Percentiles rank a stretch among this genome's conserved stretches.
These are phyloP conservation scores for Parathielavia appendiculata DNA, from an alignment of 495 filamentous ascomycete species.

Conservation along the genomic window DNA sequence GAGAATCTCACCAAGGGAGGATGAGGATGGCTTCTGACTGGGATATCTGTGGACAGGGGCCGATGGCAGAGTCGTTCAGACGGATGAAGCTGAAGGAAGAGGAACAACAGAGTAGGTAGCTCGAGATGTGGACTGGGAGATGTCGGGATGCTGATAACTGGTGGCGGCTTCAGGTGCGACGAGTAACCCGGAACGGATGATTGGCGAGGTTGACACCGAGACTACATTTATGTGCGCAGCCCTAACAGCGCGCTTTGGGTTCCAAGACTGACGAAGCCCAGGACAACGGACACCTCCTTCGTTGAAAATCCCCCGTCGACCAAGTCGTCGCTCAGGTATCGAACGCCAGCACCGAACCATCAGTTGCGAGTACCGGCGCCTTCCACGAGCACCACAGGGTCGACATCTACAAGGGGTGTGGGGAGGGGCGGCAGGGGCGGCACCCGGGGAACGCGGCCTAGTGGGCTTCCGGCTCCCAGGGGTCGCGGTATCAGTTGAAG, in stretches of 20 bases:
- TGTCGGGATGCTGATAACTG: slow-evolving; percentile 24
- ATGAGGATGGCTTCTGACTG: background rate
- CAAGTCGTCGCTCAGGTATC: slow-evolving; percentile 61
- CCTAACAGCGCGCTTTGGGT: background rate
- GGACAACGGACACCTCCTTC: slow-evolving; percentile 93
- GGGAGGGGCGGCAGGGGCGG: slow-evolving; percentile 33
- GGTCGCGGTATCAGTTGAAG: slow-evolving; percentile 36
- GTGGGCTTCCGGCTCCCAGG: slow-evolving; percentile 44
- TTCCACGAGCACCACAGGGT: slow-evolving; percentile 34
- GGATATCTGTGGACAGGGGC: slow-evolving; percentile 31
- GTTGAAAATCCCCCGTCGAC: slow-evolving; percentile 79
- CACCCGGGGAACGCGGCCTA: slow-evolving; percentile 35
- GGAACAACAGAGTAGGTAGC: slow-evolving; percentile 14
- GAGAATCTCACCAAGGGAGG: background rate
- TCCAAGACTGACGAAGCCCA: slow-evolving; percentile 36
- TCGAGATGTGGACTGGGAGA: too few species aligned
- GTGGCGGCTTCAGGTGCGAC: background rate
- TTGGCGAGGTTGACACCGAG: slow-evolving; percentile 49
- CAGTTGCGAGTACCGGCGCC: slow-evolving; percentile 40
- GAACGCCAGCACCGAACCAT: slow-evolving; percentile 51
- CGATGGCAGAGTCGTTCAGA: slow-evolving; percentile 62
- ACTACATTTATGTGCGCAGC: slow-evolving; percentile 77
- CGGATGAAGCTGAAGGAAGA: slow-evolving; percentile 54
- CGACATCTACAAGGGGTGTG: slow-evolving; percentile 29
- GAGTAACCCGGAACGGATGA: slow-evolving; percentile 19